Conservation (phyloP, 1,139 yeast species). For the Candida buenavistaensis region DNA sequence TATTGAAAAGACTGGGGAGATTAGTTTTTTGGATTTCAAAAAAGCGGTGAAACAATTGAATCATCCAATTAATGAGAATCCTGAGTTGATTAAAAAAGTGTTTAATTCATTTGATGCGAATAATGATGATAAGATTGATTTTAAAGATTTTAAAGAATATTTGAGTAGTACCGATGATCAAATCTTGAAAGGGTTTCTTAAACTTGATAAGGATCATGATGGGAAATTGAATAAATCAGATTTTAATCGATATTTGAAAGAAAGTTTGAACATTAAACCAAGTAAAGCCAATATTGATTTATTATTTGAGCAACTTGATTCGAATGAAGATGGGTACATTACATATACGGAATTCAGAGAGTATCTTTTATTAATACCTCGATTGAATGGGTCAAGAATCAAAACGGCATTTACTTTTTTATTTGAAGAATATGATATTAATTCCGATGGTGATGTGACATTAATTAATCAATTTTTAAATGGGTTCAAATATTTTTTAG, state of each 20-base stretch:
- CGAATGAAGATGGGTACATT: constrained; percentile 64
- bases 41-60: constrained; percentile 52
- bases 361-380: constrained; percentile 78
- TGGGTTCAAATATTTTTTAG: constrained; percentile 87
- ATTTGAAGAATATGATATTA: constrained; percentile 74
- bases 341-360: constrained; percentile 87
- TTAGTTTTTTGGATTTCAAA: constrained; percentile 55
- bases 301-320: constrained; percentile 63
- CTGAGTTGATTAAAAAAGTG: constrained; percentile 56
- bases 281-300: constrained; percentile 54
- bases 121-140: constrained; percentile 57
- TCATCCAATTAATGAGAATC: constrained; percentile 69
- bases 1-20: constrained; percentile 51
- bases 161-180: constrained; percentile 66
- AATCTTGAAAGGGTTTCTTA: constrained; percentile 66
- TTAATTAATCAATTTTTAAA: constrained; percentile 74
- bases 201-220: constrained; percentile 73
- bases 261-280: constrained; percentile 52
- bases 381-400: constrained; percentile 65
- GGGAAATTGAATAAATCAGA: constrained; percentile 71
- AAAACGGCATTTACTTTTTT: constrained; percentile 81
- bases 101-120: constrained; percentile 59
- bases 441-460: constrained; percentile 91
- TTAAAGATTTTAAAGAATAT: constrained; percentile 61
- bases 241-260: constrained; percentile 60